phyloP scores from a whole-genome alignment of 331 rosid species.

The Dryas integrifolia region DNA sequence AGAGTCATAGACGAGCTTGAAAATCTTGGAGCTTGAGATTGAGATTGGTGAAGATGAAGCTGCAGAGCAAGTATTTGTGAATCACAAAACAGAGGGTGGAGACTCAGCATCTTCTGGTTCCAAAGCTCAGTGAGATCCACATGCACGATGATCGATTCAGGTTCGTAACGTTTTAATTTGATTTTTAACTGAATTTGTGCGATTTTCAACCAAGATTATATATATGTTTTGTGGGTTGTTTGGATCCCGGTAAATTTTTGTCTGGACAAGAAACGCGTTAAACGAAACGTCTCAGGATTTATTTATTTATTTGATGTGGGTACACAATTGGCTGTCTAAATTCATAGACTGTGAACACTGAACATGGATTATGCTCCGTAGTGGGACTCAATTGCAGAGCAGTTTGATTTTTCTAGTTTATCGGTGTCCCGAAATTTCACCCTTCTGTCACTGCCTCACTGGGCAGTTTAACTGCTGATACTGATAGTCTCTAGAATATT shows the following conservation, averaged over 20 bases:
- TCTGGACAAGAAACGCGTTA: background rate
- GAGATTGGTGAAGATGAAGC: background rate
- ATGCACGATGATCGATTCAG: background rate
- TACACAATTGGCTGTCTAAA: background rate
- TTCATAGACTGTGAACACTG: background rate
- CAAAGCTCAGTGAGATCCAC: background rate
- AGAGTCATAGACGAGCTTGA: no score
- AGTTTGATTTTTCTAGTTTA: background rate
- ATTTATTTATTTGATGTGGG: background rate
- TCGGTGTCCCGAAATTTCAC: background rate
- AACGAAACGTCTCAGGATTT: background rate
- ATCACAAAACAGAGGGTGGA: no score
- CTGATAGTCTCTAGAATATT: no score
- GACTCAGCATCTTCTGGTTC: no score
- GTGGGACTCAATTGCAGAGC: background rate
- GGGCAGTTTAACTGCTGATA: conserved; percentile 4
- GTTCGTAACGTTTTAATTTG: background rate
- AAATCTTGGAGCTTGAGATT: no score
- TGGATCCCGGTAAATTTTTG: no score
- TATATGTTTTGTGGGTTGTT: no score
- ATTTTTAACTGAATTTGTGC: background rate
- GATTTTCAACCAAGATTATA: background rate
- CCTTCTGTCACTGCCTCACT: background rate
- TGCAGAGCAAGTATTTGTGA: background rate
- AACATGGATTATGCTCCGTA: conserved; percentile 3